Evolutionary conservation across 768 basidiomycete genomes (phyloP).

Genomic region (Mycena vulgaris): DNA sequence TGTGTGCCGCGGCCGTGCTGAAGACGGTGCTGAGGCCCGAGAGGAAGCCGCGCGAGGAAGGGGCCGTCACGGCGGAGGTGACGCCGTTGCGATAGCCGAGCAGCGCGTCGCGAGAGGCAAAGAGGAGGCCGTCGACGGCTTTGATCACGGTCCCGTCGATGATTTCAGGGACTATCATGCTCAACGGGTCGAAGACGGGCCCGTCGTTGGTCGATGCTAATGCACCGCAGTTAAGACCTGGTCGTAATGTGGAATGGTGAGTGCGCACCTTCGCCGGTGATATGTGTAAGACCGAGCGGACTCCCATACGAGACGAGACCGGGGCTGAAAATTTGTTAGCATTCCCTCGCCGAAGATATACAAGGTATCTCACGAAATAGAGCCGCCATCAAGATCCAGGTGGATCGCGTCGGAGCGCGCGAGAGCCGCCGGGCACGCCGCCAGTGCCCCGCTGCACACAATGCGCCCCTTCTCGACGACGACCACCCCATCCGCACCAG

Average conservation of each 20-base stretch:
- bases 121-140: slow-evolving; percentile 77
- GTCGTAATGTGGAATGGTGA: slow-evolving; percentile 58
- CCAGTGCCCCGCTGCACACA: slow-evolving; percentile 20
- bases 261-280: slow-evolving; percentile 73
- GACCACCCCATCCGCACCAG: not conserved
- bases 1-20: slow-evolving; percentile 71
- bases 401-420: slow-evolving; percentile 7
- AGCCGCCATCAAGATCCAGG: slow-evolving; percentile 33
- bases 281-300: slow-evolving; percentile 41
- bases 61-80: slow-evolving; percentile 78
- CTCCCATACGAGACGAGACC: slow-evolving; percentile 31
- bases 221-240: slow-evolving; percentile 75
- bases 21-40: slow-evolving; percentile 77
- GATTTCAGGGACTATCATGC: slow-evolving; percentile 45
- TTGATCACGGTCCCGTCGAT: slow-evolving; percentile 63
- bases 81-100: slow-evolving; percentile 81
- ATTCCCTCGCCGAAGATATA: not conserved
- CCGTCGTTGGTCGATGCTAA: slow-evolving; percentile 82
- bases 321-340: slow-evolving; percentile 12
- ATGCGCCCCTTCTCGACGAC: slow-evolving; percentile 26
- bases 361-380: slow-evolving; percentile 19
- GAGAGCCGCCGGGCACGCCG: slow-evolving; percentile 2
- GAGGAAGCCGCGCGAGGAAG: slow-evolving; percentile 68
- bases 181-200: slow-evolving; percentile 66
- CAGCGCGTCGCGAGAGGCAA: slow-evolving; percentile 44